Conservation (phyloP, 1,284 basidiomycete species). For the Trichosporon sp. region DNA sequence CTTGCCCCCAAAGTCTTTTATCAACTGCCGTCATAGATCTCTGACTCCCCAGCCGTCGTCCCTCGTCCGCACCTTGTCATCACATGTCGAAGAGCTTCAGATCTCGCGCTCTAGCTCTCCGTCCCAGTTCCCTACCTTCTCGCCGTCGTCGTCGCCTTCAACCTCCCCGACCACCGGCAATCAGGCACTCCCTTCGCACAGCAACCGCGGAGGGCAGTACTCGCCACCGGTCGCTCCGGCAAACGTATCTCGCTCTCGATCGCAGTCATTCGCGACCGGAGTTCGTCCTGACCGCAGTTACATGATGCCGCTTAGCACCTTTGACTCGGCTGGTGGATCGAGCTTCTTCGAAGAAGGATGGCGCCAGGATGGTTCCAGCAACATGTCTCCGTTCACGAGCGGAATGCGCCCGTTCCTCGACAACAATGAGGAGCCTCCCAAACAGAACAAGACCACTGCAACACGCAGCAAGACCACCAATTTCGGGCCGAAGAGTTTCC, state of each 20-base stretch:
- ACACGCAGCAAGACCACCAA: constrained; percentile 6
- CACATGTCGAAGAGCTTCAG: constrained; percentile 43
- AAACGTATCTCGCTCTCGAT: constrained; percentile 41
- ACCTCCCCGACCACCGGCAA: constrained; percentile 26
- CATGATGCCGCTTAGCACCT: constrained; percentile 31
- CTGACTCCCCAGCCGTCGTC: constrained; percentile 25
- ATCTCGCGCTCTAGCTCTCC: constrained; percentile 33
- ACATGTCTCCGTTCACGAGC: constrained; percentile 44
- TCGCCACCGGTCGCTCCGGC: constrained; percentile 41
- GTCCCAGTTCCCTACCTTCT: constrained; percentile 45
- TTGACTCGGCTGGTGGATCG: constrained; percentile 23
- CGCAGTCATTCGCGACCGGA: constrained; percentile 43
- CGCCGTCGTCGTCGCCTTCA: constrained; percentile 39
- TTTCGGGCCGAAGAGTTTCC: constrained; percentile 19
- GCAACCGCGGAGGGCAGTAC: constrained; percentile 19
- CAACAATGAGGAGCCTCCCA: not conserved
- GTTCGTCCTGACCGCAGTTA: constrained; percentile 37
- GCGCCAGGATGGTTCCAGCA: constrained; percentile 32
- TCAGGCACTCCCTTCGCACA: constrained; percentile 5
- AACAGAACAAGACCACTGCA: not conserved
- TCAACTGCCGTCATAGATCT: not conserved
- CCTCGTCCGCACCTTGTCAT: constrained; percentile 38
- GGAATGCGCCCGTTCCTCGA: constrained; percentile 25
- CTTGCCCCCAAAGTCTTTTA: not conserved
- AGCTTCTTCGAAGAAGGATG: constrained; percentile 27